Percentiles rank a stretch among this genome's conserved stretches.
Evolutionary conservation across 768 basidiomycete species (phyloP).

Genomic region (Lactifluus rugatus): DNA sequence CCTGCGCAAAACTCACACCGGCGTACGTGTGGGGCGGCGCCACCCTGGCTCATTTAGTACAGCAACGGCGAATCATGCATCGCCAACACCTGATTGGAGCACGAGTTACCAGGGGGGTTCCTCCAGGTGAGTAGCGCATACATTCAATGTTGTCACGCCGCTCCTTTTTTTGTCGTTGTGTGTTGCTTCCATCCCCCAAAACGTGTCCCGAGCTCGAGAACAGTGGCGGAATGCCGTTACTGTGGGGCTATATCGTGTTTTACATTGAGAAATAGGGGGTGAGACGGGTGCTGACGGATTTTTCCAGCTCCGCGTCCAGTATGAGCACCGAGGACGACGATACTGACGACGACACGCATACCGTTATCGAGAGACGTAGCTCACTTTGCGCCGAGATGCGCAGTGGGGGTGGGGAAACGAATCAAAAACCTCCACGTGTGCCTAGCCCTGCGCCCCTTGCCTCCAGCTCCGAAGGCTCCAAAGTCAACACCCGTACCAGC

Average conservation of each 20-base stretch:
- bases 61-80: conserved; percentile 20
- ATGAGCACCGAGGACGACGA: conserved; percentile 47
- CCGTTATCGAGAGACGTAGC: conserved; percentile 8
- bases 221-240: background rate
- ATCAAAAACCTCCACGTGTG: background rate
- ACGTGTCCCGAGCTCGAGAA: background rate
- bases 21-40: conserved; percentile 28
- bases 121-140: conserved; percentile 46
- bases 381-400: conserved; percentile 8
- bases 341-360: conserved; percentile 39
- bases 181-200: background rate
- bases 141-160: background rate
- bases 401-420: background rate
- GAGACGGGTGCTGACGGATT: background rate
- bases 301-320: conserved; percentile 38
- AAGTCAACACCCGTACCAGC: conserved; percentile 31
- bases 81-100: conserved; percentile 54
- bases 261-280: background rate
- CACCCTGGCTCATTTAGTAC: conserved; percentile 23
- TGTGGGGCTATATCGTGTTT: background rate
- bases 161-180: background rate
- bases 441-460: conserved; percentile 14
- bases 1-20: conserved; percentile 32
- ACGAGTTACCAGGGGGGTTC: conserved; percentile 84
- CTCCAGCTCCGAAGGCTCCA: conserved; percentile 31